These are phyloP conservation scores for Sparassis latifolia DNA, from an alignment of 1,284 basidiomycete genomes.

Conservation along the genomic window DNA sequence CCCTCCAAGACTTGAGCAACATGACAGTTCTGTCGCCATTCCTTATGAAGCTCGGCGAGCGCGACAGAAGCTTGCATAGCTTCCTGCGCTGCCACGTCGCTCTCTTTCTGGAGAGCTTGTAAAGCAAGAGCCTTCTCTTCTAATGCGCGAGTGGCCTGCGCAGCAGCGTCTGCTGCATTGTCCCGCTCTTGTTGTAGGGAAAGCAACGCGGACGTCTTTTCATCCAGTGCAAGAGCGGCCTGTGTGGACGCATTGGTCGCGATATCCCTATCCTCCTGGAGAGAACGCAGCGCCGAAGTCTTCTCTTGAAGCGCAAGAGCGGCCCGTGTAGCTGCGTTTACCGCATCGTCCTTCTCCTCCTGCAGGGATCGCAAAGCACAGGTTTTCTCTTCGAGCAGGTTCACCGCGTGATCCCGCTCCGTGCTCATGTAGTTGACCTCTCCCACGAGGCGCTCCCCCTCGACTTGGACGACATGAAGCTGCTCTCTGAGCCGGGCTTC, in stretches of 20 bases:
- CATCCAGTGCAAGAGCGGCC: too few species aligned
- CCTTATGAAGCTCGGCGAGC: conserved; percentile 24
- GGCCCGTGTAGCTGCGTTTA: conserved; percentile 19
- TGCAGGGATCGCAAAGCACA: conserved; percentile 3
- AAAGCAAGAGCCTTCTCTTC: conserved; percentile 6
- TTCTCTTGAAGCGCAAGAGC: conserved; percentile 16
- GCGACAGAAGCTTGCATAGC: conserved; percentile 24
- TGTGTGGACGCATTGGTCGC: too few species aligned
- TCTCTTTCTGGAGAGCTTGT: conserved; percentile 5
- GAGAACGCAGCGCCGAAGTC: background rate
- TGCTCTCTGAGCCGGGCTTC: conserved; percentile 1
- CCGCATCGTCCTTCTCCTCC: conserved; percentile 3
- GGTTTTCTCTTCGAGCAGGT: conserved; percentile 8
- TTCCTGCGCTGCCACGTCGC: conserved; percentile 10
- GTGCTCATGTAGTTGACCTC: conserved; percentile 7
- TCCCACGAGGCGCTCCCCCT: conserved; percentile 5
- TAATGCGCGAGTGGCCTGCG: background rate
- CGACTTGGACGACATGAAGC: conserved; percentile 6
- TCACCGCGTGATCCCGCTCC: conserved; percentile 8
- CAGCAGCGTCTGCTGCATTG: too few species aligned
- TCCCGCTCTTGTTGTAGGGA: too few species aligned
- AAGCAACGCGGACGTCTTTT: too few species aligned
- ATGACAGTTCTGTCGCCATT: conserved; percentile 7
- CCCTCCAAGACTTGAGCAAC: conserved; percentile 8
- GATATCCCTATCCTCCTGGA: too few species aligned